phyloP scores from a whole-genome alignment of 2,329 filamentous ascomycete genomes.

The Colletotrichum salicis region DNA sequence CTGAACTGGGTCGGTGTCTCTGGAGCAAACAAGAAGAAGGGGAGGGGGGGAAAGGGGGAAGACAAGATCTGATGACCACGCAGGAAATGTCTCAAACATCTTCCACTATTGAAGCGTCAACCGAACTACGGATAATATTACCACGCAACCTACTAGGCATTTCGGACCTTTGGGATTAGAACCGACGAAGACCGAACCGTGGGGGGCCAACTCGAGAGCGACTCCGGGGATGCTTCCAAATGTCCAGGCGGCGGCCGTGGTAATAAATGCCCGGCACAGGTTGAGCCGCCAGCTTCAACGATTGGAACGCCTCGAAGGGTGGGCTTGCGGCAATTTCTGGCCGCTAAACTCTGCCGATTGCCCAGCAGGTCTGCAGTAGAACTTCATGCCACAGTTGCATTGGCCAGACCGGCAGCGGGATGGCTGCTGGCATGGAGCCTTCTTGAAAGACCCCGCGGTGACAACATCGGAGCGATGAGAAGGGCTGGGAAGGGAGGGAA shows the following conservation, averaged over 20 bases:
- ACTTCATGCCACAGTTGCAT: conserved; percentile 32
- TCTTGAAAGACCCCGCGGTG: conserved; percentile 20
- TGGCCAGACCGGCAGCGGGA: conserved; percentile 28
- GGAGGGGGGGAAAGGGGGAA: not conserved
- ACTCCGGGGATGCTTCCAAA: conserved; percentile 21
- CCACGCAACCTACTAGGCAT: not conserved
- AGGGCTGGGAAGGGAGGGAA: conserved; percentile 1
- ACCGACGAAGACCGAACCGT: conserved; percentile 23
- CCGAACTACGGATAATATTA: not conserved
- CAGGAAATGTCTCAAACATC: conserved; percentile 15
- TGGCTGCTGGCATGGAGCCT: conserved; percentile 17
- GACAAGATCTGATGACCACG: not conserved
- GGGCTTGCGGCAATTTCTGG: conserved; percentile 35
- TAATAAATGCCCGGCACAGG: conserved; percentile 22
- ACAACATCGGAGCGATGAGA: conserved; percentile 20
- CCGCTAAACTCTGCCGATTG: conserved; percentile 27
- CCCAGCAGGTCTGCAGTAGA: conserved; percentile 26
- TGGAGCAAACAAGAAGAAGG: not conserved
- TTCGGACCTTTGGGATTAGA: conserved; percentile 3
- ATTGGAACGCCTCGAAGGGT: conserved; percentile 34
- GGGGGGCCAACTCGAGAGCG: conserved; percentile 14
- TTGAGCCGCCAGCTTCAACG: conserved; percentile 18
- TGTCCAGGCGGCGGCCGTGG: conserved; percentile 11
- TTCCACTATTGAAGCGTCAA: not conserved
- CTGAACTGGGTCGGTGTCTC: conserved; percentile 21